Evolutionary conservation across 2,329 filamentous ascomycete genomes (phyloP), one percentile per base, ranked within the genome.

Genomic region (Amauroascus niger): DNA sequence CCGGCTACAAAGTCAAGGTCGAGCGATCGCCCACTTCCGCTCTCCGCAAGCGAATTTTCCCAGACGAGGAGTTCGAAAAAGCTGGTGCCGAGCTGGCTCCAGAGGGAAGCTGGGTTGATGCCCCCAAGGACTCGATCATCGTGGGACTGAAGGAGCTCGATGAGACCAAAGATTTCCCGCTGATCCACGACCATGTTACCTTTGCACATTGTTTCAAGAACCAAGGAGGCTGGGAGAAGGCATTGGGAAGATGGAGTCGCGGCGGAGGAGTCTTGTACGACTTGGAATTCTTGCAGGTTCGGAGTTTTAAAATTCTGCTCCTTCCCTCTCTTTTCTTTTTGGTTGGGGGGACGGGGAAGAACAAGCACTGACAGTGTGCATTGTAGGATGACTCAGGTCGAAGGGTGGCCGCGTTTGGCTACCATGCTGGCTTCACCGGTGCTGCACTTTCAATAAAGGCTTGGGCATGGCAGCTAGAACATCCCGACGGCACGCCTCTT

Each of bases 381-480:
- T 32, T 32, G 11, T 43, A 59, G 57, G 59, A 60, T 49, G 58
- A 61, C 30, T 58, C 48, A 11, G 59, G 58, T 6, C 37, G 59
- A 41, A 54, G 58, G 48, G 54, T 59, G 44, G 58, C 59, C 43
- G 59, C 58, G 8, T 61, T 61, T 52, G 58, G 76, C 56, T 87
- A 83, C 69, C 80, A 84, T 57, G 88, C 87, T 28, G 88, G 87
- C 18, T 93, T 87, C 65, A 82, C 85, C 51, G 75, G 69, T 67
- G 68, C 84, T 39, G 86, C 86, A 7, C 74, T 90, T 49, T 87
- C 85, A 24, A 70, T 94, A 37, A 79, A 89, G 78, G 81, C 83
- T 43, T 95, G 90, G 87, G 81, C 87, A 9, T 86, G 83, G 79
- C 88, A 95, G 71, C 76, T 91, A 58, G 79, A 79, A 41, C 79